Base-by-base conservation (phyloP, 2,329 filamentous ascomycete species). In the Colletotrichum sp. region DNA sequence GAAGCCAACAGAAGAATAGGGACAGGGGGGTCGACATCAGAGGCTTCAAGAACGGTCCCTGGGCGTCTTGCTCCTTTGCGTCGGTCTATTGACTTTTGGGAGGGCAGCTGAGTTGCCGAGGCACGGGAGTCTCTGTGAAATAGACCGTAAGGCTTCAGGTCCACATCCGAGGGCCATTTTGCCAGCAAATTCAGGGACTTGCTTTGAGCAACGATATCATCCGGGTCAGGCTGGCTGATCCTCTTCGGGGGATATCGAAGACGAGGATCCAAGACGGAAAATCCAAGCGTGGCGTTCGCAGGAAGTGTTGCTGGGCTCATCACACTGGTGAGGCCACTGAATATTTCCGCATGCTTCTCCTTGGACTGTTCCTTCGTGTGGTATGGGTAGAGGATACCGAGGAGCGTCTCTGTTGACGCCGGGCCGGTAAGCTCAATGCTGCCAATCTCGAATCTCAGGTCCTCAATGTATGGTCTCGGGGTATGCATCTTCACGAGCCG, bases 81-180 rank as follows among this genome's bases (percentile, higher is more conserved):
- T 64, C 94, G 91, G 81, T 97, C 96, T 79, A 98, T 91, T 1
- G 93, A 90, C 80, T 95, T 95, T 81, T 98, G 95, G 13, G 94
- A 93, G 4, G 96, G 90, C 16, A 93, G 88, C 66, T 89, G 89
- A 5, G 91, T 91, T 30, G 94, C 94, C 71, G 86, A 88, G 74
- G 94, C 89, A 43, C 96, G 92, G 43, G 86, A 84, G 34, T 91
- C 87, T 75, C 94, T 91, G 79, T 94, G 90, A 81, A 97, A 98
- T 1, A 98, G 85, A 10, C 86, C 84, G 83, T 87, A 81, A 66
- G 88, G 82, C 65, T 85, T 81, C 81, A 89, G 15, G 75, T 85
- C 75, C 70, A 86, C 79, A 77, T 96, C 94, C 1, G 90, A 86
- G 1, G 93, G 91, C 94, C 95, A 97, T 5, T 86, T 81, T 2